Percentiles rank a stretch among this genome's conserved stretches.
Conservation (phyloP, 495 filamentous ascomycete genomes). For the Aspergillus kassunensis region DNA sequence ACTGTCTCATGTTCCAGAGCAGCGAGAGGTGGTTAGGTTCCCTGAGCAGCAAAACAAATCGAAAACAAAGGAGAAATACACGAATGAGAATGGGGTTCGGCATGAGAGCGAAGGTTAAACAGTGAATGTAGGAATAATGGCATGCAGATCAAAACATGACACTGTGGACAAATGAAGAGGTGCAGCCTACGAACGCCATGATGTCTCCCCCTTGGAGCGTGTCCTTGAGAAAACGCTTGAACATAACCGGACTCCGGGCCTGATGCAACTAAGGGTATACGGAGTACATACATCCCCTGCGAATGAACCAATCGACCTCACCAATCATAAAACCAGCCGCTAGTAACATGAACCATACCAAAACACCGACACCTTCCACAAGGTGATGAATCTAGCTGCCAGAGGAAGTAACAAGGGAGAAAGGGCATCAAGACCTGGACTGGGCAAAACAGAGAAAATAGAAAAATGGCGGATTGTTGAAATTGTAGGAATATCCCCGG, state of each 20-base stretch:
- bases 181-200: not conserved
- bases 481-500: not conserved
- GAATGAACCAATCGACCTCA: slow-evolving; percentile 12
- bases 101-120: not conserved
- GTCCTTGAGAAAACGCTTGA: slow-evolving; percentile 11
- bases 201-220: slow-evolving; percentile 8
- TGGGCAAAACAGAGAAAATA: not conserved
- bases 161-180: not conserved
- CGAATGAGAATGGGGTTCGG: not conserved
- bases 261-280: slow-evolving; percentile 21
- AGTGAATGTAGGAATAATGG: slow-evolving; percentile 4
- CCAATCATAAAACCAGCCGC: slow-evolving; percentile 12
- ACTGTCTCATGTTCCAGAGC: not conserved
- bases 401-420: not conserved
- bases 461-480: not conserved
- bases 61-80: not conserved
- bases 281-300: slow-evolving; percentile 14
- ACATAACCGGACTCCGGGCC: slow-evolving; percentile 22
- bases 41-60: not conserved
- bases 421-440: not conserved
- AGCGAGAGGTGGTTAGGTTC: not conserved
- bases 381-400: slow-evolving; percentile 10
- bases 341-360: slow-evolving; percentile 12
- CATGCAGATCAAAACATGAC: slow-evolving; percentile 8
- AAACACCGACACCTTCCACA: slow-evolving; percentile 20